Base-by-base conservation (phyloP, 2,329 filamentous ascomycete species). In the Fusarium chaquense region DNA sequence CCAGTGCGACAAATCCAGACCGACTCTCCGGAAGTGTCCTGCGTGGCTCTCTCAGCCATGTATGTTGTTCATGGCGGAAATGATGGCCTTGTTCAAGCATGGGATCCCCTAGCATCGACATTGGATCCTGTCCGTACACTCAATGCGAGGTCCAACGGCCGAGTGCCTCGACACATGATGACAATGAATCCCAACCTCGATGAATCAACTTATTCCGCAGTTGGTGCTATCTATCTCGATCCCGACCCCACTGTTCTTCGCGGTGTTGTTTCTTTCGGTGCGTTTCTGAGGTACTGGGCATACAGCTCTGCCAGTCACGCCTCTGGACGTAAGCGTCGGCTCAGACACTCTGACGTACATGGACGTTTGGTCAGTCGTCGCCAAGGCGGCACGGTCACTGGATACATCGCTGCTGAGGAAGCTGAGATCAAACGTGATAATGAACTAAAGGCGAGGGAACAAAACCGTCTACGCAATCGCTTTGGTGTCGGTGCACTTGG, bases 51-150 rank as follows among this genome's bases (percentile, higher is more conserved):
- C 47, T 93, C 94, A 2, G 92, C 93, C 3, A 83, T 99, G 18
- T 97, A 97, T 76, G 81, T 99, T 18, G 92, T 98, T 9, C 93
- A 97, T 77, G 96, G 96, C 51, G 96, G 96, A 28, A 97, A 92
- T 71, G 96, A 99, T 80, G 95, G 96, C 1, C 87, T 98, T 5
- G 95, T 97, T 6, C 96, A 98, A 78, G 93, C 94, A 8, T 99
- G 96, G 96, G 96, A 99, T 81, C 93, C 92, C n/a, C 83, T 99
- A 47, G 93, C 91, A 1, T 98, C 95, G 3, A 91, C 87, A 0
- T 80, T 86, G 20, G 89, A 91, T 22, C 93, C 96, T 0, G 87
- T 98, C 53, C 89, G 94, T 40, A 98, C 94, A 0, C 84, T 99
- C 56, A 94, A 97, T 76, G 93, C 93, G 4, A 90, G 92, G 16